Base-by-base conservation (phyloP, 1,284 basidiomycete genomes). In the Papiliotrema laurentii region DNA sequence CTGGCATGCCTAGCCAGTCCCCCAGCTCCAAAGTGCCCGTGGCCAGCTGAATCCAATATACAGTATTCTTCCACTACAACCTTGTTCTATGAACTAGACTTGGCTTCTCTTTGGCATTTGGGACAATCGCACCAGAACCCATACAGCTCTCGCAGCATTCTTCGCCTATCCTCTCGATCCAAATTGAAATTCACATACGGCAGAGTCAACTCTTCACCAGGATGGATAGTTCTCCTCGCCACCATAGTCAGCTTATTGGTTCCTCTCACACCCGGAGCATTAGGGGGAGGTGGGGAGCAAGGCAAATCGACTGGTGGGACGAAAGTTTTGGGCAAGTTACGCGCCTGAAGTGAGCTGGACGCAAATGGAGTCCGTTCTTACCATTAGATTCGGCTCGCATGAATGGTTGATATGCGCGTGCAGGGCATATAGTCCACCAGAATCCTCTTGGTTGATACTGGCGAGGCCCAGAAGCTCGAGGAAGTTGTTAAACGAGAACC, bases 401-500 rank as follows among this genome's bases (percentile, higher is more conserved):
- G 79, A 80, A 68, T 93, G 90, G 72, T 93, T 93, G 34, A 93
- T 69, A 64, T 92, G 88, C 2, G 87, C 86, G 69, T 94, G 89
- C 9, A 94, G 79, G 6, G 80, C 79, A 71, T 92, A 93, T 10
- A 93, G 75, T 2, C 89, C 90, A 4, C 90, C 90, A 54, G 89
- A 87, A 2, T 84, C 82, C 72, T 93, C 90, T 51, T 89, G 77
- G 66, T 92, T 93, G 46, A 93, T 79, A 58, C 82, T 88, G 80
- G 89, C 87, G 39, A 85, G 78, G 0, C 89, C 88, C n/a, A 92
- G 72, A 0, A 83, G 79, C 35, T 79, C 77, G 28, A 88, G 74
- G 68, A 89, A 90, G 2, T 79, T 81, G 16, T 86, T 81, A 60
- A 85, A 87, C 19, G 79, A 79, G 72, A 92, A 89, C 36, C 91